phyloP scores from a whole-genome alignment of 2,329 filamentous ascomycete species.

The Nemania serpens region DNA sequence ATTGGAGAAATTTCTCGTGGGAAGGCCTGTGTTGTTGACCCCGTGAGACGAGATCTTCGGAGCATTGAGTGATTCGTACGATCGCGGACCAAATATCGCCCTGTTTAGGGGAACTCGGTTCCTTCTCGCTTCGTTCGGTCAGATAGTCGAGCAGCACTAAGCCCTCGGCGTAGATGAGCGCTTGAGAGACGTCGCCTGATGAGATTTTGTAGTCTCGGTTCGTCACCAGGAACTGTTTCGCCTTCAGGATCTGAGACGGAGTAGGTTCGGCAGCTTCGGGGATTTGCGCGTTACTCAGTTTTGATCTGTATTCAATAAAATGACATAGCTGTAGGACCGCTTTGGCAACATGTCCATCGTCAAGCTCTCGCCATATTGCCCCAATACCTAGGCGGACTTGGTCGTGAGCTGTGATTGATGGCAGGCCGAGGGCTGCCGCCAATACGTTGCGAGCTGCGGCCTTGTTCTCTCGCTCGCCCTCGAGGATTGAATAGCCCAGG shows the following conservation, averaged over 20 bases:
- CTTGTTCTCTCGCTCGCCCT: constrained; percentile 61
- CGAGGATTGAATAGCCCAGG: constrained; percentile 77
- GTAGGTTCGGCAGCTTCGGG: constrained; percentile 33
- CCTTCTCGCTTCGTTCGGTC: constrained; percentile 46
- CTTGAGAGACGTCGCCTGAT: constrained; percentile 51
- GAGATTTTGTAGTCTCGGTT: constrained; percentile 62
- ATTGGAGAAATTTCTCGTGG: constrained; percentile 72
- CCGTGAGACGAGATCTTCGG: constrained; percentile 48
- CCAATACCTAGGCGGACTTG: constrained; percentile 58
- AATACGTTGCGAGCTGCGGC: constrained; percentile 68
- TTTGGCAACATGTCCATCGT: constrained; percentile 41
- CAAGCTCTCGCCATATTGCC: constrained; percentile 72
- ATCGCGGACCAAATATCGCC: constrained; percentile 61
- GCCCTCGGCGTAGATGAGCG: constrained; percentile 63
- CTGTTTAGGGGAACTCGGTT: constrained; percentile 53
- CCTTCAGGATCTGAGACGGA: constrained; percentile 55
- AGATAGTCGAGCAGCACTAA: constrained; percentile 72
- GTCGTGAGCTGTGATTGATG: constrained; percentile 27
- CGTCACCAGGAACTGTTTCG: constrained; percentile 57
- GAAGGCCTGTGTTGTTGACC: constrained; percentile 41
- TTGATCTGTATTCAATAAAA: constrained; percentile 41
- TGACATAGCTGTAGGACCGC: constrained; percentile 50
- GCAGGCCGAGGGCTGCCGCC: constrained; percentile 61
- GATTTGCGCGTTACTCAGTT: constrained; percentile 12
- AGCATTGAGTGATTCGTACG: constrained; percentile 47